Evolutionary conservation across 495 filamentous ascomycete genomes (phyloP), one percentile per base, ranked within the genome.

Genomic region (Hyphodiscus hymeniophilus): DNA sequence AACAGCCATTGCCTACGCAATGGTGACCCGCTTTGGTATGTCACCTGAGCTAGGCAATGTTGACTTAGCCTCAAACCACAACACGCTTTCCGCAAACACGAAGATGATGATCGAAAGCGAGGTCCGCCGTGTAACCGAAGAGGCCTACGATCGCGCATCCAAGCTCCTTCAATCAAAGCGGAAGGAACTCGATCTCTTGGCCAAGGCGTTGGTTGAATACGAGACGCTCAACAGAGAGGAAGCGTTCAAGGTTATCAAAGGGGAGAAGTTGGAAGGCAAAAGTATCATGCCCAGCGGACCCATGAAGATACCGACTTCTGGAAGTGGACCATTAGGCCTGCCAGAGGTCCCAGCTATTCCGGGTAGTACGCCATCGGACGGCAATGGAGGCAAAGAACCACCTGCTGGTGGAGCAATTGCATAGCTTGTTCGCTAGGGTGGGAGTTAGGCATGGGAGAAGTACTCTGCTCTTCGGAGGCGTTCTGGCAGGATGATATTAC

Each of bases 21-120:
- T 98, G 80, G 80, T 98, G 10, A 90, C 88, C 13, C 72, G 73
- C 47, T 79, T 86, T 47, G 92, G 92, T 52, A 95, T 97, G 80
- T 92, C 86, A 24, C 77, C 88, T 50, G 79, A 76, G 51, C 77
- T 97, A 1, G 94, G 94, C 33, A 91, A 94, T 50, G 83, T 96
- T 47, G 90, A 96, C 57, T 79, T 96, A 24, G 68, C 75, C 2
- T 78, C 74, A 54, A 82, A 85, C 51, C 94, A 94, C 66, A 69
- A 87, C n/a, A 66, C 72, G 17, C 72, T 97, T 16, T 94, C 89
- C 30, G 77, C 84, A 3, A 81, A 87, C 56, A 96, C 92, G 0
- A 89, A 87, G 58, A 73, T 81, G 50, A 69, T 81, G 54, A 90
- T 98, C 42, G 92, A 97, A 60, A 61, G 64, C 10, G 92, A 97